These are phyloP conservation scores for Rhododendron vialii DNA, from an alignment of 148 eudicot genomes.

Conservation along the genomic window DNA sequence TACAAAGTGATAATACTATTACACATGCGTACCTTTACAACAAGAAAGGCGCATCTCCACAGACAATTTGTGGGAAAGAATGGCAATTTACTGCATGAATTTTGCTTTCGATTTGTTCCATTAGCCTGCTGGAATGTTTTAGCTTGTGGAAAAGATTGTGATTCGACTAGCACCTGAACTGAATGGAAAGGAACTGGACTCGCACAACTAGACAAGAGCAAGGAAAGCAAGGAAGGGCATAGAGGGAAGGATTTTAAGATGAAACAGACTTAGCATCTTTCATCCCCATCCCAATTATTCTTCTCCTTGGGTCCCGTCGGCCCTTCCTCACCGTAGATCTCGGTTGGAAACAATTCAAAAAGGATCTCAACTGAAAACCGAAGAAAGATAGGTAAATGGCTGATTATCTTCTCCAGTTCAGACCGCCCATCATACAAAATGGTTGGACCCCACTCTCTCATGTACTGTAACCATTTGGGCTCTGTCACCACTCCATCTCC, in stretches of 20 bases:
- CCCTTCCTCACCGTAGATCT: conserved; percentile 87
- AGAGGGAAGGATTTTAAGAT: neutral
- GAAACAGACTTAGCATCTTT: conserved; percentile 40
- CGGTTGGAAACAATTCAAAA: conserved; percentile 77
- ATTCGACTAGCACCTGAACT: neutral
- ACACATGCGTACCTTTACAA: neutral
- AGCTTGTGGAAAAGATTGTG: neutral
- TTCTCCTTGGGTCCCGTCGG: conserved; percentile 99
- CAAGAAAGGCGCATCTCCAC: neutral
- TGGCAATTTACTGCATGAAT: neutral
- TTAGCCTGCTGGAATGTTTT: neutral
- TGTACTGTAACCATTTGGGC: conserved; percentile 84
- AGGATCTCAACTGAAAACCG: conserved; percentile 67
- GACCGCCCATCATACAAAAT: conserved; percentile 56
- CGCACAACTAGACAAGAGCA: neutral
- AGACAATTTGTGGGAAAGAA: neutral
- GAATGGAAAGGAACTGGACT: neutral
- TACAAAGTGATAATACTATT: neutral
- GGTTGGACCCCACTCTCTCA: conserved; percentile 98
- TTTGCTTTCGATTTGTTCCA: neutral
- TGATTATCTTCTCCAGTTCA: conserved; percentile 71
- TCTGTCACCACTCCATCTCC: conserved; percentile 46
- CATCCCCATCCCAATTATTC: conserved; percentile 92
- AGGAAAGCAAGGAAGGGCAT: neutral
- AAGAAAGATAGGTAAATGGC: conserved; percentile 58